Evolutionary conservation across 257 asterid species (phyloP).

Genomic region (Solanum boliviense): DNA sequence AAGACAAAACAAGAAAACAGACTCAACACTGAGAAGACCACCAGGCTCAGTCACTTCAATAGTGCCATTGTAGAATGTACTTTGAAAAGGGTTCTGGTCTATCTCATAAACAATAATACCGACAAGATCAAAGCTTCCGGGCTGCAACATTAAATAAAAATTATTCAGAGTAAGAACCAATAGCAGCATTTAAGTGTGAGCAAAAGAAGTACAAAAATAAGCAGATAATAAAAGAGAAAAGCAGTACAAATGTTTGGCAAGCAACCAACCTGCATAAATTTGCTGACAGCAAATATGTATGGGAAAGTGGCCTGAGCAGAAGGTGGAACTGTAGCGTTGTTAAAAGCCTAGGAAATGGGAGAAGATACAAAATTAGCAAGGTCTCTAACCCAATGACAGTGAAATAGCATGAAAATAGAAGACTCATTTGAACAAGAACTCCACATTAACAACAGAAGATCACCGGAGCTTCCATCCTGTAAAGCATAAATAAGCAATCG

Average conservation of each 20-base stretch:
- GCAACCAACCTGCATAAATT: constrained; percentile 79
- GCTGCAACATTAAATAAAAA: constrained; percentile 24
- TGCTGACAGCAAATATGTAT: constrained; percentile 77
- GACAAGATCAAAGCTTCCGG: constrained; percentile 89
- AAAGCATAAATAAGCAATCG: neutral
- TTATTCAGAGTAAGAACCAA: neutral
- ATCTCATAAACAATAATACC: constrained; percentile 85
- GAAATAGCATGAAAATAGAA: neutral
- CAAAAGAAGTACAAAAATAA: neutral
- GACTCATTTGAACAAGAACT: neutral
- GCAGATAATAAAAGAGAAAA: neutral
- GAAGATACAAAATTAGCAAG: neutral
- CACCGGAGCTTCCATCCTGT: neutral
- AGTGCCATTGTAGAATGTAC: constrained; percentile 83
- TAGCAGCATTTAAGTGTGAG: neutral
- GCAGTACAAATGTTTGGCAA: neutral
- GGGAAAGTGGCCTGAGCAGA: constrained; percentile 90
- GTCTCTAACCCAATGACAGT: neutral
- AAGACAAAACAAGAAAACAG: constrained; percentile 84
- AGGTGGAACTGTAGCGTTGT: constrained; percentile 85
- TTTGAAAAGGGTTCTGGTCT: constrained; percentile 70
- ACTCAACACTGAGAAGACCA: constrained; percentile 79
- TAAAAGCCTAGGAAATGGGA: constrained; percentile 40
- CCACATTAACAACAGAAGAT: neutral
- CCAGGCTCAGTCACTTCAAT: constrained; percentile 86